Percentiles rank a stretch among this genome's conserved stretches.
Evolutionary conservation across 768 basidiomycete species (phyloP).

Genomic region (Strobilomyces echinocephalus): DNA sequence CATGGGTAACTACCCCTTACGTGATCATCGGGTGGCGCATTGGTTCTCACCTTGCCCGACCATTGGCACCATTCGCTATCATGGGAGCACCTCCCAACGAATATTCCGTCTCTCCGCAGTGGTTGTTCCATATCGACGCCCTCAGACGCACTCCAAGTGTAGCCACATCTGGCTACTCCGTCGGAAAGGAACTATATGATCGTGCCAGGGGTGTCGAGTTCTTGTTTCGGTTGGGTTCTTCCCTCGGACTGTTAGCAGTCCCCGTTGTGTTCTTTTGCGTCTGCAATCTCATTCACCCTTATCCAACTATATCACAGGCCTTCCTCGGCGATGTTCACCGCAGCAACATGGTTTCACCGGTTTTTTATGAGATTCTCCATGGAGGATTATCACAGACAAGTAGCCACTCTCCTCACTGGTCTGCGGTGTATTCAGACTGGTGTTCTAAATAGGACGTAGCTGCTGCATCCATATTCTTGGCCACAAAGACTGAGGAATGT

Average conservation of each 20-base stretch:
- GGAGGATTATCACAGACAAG: conserved; percentile 79
- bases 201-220: conserved; percentile 81
- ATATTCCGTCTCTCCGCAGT: conserved; percentile 45
- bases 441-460: conserved; percentile 62
- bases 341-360: conserved; percentile 87
- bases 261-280: conserved; percentile 4
- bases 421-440: conserved; percentile 8
- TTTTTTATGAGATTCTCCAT: conserved; percentile 87
- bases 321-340: conserved; percentile 77
- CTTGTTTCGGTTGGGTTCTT: conserved; percentile 75
- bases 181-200: conserved; percentile 72
- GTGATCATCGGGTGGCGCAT: conserved; percentile 26
- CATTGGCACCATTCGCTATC: conserved; percentile 2
- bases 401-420: conserved; percentile 10
- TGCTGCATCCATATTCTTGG: conserved; percentile 80
- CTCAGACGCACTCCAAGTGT: conserved; percentile 56
- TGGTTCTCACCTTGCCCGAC: conserved; percentile 7
- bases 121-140: conserved; percentile 64
- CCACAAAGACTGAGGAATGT: conserved; percentile 90
- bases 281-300: conserved; percentile 11
- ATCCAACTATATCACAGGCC: conserved; percentile 44
- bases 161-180: conserved; percentile 39
- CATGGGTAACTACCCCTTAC: conserved; percentile 14
- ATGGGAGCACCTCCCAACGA: conserved; percentile 25
- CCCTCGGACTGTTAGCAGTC: conserved; percentile 64